Evolutionary conservation across 1,139 yeast genomes (phyloP).

Genomic region (Hansenula lynferdii): DNA sequence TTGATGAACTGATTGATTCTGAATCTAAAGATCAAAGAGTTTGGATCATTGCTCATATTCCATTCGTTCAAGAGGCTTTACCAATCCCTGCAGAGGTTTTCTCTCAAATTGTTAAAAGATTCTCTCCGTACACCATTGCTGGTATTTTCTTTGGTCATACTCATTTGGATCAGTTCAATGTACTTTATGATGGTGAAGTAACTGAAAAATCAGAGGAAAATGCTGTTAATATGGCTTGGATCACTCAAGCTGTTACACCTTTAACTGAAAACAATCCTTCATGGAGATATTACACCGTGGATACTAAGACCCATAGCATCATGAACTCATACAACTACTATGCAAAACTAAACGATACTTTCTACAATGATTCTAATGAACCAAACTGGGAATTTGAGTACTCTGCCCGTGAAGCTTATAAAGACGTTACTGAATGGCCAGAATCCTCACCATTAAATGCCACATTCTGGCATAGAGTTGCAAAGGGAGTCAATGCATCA

Average conservation of each 20-base stretch:
- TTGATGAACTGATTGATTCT: conserved; percentile 54
- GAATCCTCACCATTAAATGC: conserved; percentile 47
- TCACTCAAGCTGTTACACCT: conserved; percentile 65
- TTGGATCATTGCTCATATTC: conserved; percentile 71
- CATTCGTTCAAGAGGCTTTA: conserved; percentile 53
- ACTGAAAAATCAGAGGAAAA: conserved; percentile 35
- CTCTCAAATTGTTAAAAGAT: conserved; percentile 56
- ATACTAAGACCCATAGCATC: conserved; percentile 54
- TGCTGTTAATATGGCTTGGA: conserved; percentile 57
- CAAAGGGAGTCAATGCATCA: conserved; percentile 25
- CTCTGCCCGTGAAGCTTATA: conserved; percentile 47
- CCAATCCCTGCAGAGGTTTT: conserved; percentile 58
- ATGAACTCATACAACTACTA: conserved; percentile 57
- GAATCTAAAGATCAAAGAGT: conserved; percentile 56
- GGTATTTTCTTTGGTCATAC: conserved; percentile 71
- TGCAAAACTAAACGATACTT: conserved; percentile 48
- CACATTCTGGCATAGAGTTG: conserved; percentile 49
- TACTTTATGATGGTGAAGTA: conserved; percentile 40
- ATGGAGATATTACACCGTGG: conserved; percentile 71
- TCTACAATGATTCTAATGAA: conserved; percentile 40
- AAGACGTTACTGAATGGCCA: conserved; percentile 42
- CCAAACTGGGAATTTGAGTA: conserved; percentile 56
- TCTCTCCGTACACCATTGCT: conserved; percentile 65
- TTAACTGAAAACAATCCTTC: conserved; percentile 55
- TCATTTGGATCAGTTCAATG: conserved; percentile 62